phyloP scores from a whole-genome alignment of 2,329 filamentous ascomycete species.

The Scedosporium apiospermum region DNA sequence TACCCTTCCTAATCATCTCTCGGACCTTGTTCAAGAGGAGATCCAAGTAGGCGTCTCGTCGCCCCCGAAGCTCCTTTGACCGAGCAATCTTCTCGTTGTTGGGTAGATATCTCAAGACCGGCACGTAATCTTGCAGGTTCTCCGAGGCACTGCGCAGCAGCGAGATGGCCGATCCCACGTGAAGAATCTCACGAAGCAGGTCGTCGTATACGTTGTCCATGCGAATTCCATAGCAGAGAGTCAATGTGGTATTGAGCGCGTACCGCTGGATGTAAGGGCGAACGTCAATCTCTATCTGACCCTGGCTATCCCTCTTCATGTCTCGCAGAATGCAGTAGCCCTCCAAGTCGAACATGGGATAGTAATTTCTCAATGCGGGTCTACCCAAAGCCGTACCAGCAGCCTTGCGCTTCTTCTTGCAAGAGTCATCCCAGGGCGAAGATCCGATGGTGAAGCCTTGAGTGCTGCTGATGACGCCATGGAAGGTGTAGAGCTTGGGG shows the following conservation, averaged over 20 bases:
- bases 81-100: slow-evolving; percentile 40
- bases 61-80: slow-evolving; percentile 33
- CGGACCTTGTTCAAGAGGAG: slow-evolving; percentile 38
- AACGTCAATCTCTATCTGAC: slow-evolving; percentile 31
- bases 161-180: slow-evolving; percentile 42
- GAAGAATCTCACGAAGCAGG: slow-evolving; percentile 39
- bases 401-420: slow-evolving; percentile 42
- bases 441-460: slow-evolving; percentile 47
- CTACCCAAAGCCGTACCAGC: slow-evolving; percentile 35
- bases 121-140: slow-evolving; percentile 44
- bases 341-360: slow-evolving; percentile 44
- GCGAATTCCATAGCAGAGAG: slow-evolving; percentile 43
- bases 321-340: slow-evolving; percentile 40
- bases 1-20: slow-evolving; percentile 39
- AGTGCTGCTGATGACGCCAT: slow-evolving; percentile 39
- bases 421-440: slow-evolving; percentile 42
- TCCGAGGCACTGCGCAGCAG: slow-evolving; percentile 39
- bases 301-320: slow-evolving; percentile 31
- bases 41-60: slow-evolving; percentile 40
- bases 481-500: slow-evolving; percentile 42
- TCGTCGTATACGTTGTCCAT: slow-evolving; percentile 44
- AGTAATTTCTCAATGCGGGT: slow-evolving; percentile 35
- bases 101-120: slow-evolving; percentile 36
- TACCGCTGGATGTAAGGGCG: slow-evolving; percentile 43
- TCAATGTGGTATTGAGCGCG: slow-evolving; percentile 43